Base-by-base conservation (phyloP, 257 asterid species). In the Rhazya stricta region DNA sequence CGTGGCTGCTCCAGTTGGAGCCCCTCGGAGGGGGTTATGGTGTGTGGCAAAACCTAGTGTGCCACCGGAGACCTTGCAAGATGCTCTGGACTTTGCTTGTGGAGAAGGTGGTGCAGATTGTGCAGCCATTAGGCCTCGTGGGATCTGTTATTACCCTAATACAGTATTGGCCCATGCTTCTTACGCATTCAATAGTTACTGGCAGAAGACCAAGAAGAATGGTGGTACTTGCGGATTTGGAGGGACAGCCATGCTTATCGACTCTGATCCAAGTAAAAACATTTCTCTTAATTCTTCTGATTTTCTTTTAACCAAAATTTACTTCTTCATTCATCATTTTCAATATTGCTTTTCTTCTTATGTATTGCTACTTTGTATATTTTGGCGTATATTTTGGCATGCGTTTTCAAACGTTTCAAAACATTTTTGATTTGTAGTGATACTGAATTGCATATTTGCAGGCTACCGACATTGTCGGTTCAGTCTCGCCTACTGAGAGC, bases 11-110 rank as follows among this genome's bases (percentile, higher is more conserved):
- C 87, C 96, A 4, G 81, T 29, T 13, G 76, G 77, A 37, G 77
- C 66, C n/a, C 75, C 75, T 23, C 85, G 71, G 34, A 56, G 83
- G 36, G 96, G 87, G 56, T 41, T 85, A 36, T 91, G 98, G 98
- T 92, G 98, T 67, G 98, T 94, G 83, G 98, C 98, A 23, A 94
- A 92, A 84, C 97, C 97, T 13, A 92, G 86, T 62, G 98, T 94
- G 63, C 97, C 97, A 30, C 58, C 89, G 9, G 97, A 87, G 87
- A 83, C 95, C 4, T 78, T 94, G 85, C 96, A 92, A 77, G 89
- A 84, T 78, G 97, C 95, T 32, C 39, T 94, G 81, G 97, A 94
- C 69, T 94, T 76, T 66, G 97, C 98, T 4, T 94, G 97, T 72
- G 98, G 97, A 51, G 91, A 90, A 71, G 97, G 98, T 11, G 93